Evolutionary conservation across 805 yeast species (phyloP).

Genomic region (Candida patagonica): DNA sequence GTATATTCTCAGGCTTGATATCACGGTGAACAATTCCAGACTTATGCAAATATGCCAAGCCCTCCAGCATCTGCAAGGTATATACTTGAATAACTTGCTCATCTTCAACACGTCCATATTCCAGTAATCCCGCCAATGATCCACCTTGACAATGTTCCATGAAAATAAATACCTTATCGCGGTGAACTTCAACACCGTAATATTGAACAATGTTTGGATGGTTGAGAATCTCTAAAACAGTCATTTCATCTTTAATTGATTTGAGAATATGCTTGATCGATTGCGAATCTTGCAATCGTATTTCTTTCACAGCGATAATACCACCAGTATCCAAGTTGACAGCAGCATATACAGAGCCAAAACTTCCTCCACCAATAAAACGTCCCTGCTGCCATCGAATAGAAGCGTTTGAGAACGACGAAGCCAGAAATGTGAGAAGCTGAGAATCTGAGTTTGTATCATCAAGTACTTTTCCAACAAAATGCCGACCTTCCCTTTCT

Average conservation of each 20-base stretch:
- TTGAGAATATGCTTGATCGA: slow-evolving; percentile 78
- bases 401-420: slow-evolving; percentile 79
- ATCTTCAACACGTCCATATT: slow-evolving; percentile 91
- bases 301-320: slow-evolving; percentile 94
- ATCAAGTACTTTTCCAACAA: slow-evolving; percentile 84
- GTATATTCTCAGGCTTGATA: slow-evolving; percentile 88
- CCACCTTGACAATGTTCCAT: slow-evolving; percentile 99
- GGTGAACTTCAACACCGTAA: slow-evolving; percentile 93
- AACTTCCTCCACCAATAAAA: slow-evolving; percentile 90
- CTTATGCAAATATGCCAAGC: slow-evolving; percentile 87
- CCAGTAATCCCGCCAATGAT: slow-evolving; percentile 72
- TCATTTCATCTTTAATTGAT: slow-evolving; percentile 91
- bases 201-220: slow-evolving; percentile 97
- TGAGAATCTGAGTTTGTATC: slow-evolving; percentile 81
- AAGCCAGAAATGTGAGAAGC: slow-evolving; percentile 74
- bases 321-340: slow-evolving; percentile 91
- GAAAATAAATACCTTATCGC: slow-evolving; percentile 88
- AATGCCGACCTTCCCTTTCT: slow-evolving; percentile 37
- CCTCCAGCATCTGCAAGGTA: slow-evolving; percentile 87
- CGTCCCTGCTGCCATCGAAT: slow-evolving; percentile 97
- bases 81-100: slow-evolving; percentile 87
- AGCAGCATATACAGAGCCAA: slow-evolving; percentile 90
- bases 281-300: slow-evolving; percentile 79
- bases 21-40: slow-evolving; percentile 96
- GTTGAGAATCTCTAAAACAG: slow-evolving; percentile 84